Evolutionary conservation across 139 green algal species (phyloP), one percentile per base, ranked within the genome.

Genomic region (Tetraselmis chui): DNA sequence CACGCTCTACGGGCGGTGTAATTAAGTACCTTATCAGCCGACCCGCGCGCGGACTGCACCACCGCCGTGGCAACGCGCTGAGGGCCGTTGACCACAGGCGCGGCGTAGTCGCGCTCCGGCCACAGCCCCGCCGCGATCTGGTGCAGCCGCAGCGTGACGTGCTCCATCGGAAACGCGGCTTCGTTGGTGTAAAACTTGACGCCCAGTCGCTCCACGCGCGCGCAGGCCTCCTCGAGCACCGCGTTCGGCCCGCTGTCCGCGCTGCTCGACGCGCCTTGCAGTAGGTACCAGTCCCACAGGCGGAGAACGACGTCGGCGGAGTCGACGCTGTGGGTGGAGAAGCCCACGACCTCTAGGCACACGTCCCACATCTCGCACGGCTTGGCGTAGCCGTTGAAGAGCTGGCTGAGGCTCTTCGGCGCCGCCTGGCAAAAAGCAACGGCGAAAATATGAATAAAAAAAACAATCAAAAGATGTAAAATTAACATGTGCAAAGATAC

Each of bases 301-400:
- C 94, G 88, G n/a, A 89, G 84, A 28, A 94, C 87, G 59, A 91
- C 79, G 29, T 86, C 85, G 1, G 80, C 58, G 23, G 88, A 76
- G 5, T 85, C 86, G 28, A 86, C 87, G 26, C 74, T 59, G 22
- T 83, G 67, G 24, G 85, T 81, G 0, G 93, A 87, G 79, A 96
- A 91, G 80, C 93, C 82, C 59, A 95, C 87, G 77, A 96, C 89
- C 80, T 94, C 90, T 74, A 97, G 82, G 85, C 90, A 94, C 30
- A 94, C 77, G 26, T 87, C 88, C 92, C 92, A 96, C 77, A 93
- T 31, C 77, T 89, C 83, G 26, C 82, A 78, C 29, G 91, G 91
- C 59, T 92, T 84, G 2, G 90, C 91, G 77, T 90, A 92, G 24
- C 94, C 88, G 87, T 97, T 97, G 88, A 95, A 97, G 75, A 97